phyloP scores from a whole-genome alignment of 768 basidiomycete species.

The Inosperma sp. region DNA sequence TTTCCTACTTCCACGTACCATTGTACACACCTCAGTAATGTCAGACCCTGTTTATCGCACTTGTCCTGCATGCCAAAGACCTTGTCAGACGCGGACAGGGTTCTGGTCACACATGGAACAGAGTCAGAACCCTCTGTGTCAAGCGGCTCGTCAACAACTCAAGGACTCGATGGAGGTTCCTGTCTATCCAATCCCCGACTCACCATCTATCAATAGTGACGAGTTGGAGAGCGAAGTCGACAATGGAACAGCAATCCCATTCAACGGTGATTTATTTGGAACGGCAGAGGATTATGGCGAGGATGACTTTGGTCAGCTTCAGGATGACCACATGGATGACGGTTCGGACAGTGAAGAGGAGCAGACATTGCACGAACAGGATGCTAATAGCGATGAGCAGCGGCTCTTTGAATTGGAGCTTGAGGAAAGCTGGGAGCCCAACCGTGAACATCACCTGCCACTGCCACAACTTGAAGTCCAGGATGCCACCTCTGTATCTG shows the following conservation, averaged over 20 bases:
- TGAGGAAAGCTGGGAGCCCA: neutral
- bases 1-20: too few species aligned
- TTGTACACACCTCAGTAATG: neutral
- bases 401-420: neutral
- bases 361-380: neutral
- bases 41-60: neutral
- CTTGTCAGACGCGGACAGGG: neutral
- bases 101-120: neutral
- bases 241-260: neutral
- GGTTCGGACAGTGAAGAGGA: neutral
- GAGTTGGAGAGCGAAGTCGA: neutral
- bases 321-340: neutral
- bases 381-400: neutral
- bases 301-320: neutral
- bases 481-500: neutral
- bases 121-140: conserved; percentile 1
- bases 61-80: neutral
- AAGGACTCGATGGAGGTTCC: neutral
- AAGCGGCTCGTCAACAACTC: neutral
- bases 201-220: neutral
- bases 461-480: neutral
- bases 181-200: too few species aligned
- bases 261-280: neutral
- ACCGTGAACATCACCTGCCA: neutral
- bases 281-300: neutral